A percentile compares a stretch with the other conserved stretches of the same genome.
phyloP scores from a whole-genome alignment of 257 asterid genomes.

The Solanum etuberosum region DNA sequence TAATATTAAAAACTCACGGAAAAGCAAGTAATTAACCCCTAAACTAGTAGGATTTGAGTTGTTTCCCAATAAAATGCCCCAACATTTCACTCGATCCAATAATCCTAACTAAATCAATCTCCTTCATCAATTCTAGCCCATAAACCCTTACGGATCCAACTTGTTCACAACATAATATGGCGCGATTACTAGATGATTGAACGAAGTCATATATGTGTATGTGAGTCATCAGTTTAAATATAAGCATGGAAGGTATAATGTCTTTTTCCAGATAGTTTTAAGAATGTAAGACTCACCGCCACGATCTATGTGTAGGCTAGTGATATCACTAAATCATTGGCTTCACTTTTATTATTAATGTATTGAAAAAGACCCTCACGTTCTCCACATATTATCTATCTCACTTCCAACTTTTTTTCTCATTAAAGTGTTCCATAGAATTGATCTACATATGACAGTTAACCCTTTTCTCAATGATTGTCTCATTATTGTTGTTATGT shows the following conservation, averaged over 20 bases:
- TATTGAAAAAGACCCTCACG: conserved; percentile 9
- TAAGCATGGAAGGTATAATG: not conserved
- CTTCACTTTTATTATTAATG: not conserved
- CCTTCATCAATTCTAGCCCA: not conserved
- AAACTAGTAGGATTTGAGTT: not conserved
- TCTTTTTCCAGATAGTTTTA: not conserved
- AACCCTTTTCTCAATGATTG: conserved; percentile 1
- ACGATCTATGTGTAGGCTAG: not conserved
- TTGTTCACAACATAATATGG: not conserved
- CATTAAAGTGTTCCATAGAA: not conserved
- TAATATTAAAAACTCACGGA: too few relatives aligned
- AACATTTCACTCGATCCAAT: not conserved
- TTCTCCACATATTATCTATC: not conserved
- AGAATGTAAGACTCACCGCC: not conserved
- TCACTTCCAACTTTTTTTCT: not conserved
- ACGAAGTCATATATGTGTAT: not conserved
- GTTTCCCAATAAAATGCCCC: not conserved
- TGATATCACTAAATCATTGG: not conserved
- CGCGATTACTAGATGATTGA: not conserved
- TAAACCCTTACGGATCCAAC: not conserved
- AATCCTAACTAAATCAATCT: not conserved
- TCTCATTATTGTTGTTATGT: not conserved
- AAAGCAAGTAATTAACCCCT: not conserved
- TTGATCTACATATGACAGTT: not conserved
- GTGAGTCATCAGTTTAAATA: not conserved